phyloP scores from a whole-genome alignment of 208 protist genomes.

The Vickermania ingenoplastis region DNA sequence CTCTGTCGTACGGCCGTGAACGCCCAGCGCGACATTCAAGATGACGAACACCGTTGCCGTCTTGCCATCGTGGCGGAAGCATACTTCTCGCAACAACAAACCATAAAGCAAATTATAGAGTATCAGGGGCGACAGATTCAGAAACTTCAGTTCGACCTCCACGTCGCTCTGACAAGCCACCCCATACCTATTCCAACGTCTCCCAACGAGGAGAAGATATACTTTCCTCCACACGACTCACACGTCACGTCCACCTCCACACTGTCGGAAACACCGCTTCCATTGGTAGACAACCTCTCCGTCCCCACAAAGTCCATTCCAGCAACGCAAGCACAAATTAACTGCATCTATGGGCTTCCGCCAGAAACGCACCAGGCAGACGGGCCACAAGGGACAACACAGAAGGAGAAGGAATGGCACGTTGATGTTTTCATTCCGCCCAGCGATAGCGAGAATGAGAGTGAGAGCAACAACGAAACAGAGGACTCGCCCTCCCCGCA shows the following conservation, averaged over 20 bases:
- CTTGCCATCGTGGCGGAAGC: neutral
- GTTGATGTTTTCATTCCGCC: too few relatives aligned
- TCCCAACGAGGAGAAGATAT: too few relatives aligned
- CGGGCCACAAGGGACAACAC: too few relatives aligned
- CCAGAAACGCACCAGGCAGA: neutral
- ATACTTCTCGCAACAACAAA: neutral
- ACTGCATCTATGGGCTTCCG: neutral
- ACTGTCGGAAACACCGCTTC: neutral
- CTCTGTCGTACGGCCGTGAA: neutral
- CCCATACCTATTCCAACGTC: too few relatives aligned
- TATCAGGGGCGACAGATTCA: neutral
- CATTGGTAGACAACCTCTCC: neutral
- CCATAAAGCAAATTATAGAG: neutral
- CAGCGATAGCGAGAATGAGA: too few relatives aligned
- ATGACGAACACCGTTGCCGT: neutral
- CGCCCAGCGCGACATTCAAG: neutral
- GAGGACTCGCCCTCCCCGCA: too few relatives aligned
- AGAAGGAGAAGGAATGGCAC: too few relatives aligned
- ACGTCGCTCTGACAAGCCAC: neutral
- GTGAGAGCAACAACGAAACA: too few relatives aligned
- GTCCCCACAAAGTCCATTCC: neutral
- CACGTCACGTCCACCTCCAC: neutral
- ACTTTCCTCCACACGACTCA: too few relatives aligned
- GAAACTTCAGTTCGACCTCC: neutral
- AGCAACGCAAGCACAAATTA: neutral